Base-by-base conservation (phyloP, 176 grass and related monocot genomes). In the Oryza nivara region DNA sequence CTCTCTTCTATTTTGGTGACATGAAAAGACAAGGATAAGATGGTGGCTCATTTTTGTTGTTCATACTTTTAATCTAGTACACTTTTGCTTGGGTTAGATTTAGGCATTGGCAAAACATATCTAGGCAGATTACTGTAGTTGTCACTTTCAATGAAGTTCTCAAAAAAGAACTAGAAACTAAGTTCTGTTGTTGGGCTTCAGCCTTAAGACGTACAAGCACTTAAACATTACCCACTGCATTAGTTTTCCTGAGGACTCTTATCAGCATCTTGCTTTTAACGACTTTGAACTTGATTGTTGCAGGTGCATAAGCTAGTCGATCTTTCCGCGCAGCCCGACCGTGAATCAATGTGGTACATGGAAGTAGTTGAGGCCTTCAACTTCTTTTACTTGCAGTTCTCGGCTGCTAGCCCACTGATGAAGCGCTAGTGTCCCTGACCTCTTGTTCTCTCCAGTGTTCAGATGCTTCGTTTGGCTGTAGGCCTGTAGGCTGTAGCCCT, bases 251-350 rank as follows among this genome's bases (percentile, higher is more conserved):
- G 34, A 2, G 35, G 51, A 41, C 20, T 36, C 61, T n/a, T n/a
- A n/a, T 52, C 4, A 1, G 0, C 9, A 35, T 46, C 40, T 68
- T 45, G 5, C 25, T 20, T 30, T 83, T 44, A 51, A 52, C 14
- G 67, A 64, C 58, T 73, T 11, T 58, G 38, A 34, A 63, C 22
- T 81, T 71, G 51, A 49, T 77, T 61, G 16, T 73, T 91, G 78
- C 82, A 98, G 92, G 95, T 88, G 76, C 96, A 98, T 46, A 95
- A 95, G 85, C 91, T 95, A 16, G 93, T 95, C 1, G 91, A 98
- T 80, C 93, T 98, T 68, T 95, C 93, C 0, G 20, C 70, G 5
- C 73, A 92, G 14, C 96, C 89, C 0, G 67, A 98, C 76, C 86
- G 91, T 65, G 92, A 97, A 93, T 87, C 92, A 56, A 81, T 97